Base-by-base conservation (phyloP, 805 yeast genomes). In the Yarrowia sp. region DNA sequence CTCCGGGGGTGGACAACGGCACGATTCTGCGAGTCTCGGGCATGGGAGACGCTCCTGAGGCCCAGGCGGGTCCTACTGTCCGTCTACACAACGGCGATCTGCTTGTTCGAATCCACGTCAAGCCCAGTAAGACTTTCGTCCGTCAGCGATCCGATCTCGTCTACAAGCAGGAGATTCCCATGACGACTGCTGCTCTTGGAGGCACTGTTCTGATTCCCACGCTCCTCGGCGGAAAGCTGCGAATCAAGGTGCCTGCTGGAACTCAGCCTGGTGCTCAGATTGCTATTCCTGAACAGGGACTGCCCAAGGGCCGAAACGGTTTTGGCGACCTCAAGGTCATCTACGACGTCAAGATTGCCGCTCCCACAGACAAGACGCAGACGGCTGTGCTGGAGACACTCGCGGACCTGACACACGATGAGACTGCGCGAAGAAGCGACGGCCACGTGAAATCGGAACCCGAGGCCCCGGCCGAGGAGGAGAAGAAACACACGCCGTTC, bases 161-260 rank as follows among this genome's bases (percentile, higher is more conserved):
- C 69, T 85, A 86, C 74, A 82, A 83, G 36, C 86, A 88, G 58
- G 86, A 87, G 53, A 87, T 95, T 66, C 90, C 95, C 59, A 90
- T 92, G 87, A 95, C 99, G 1, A 95, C 99, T 0, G 99, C 99
- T 0, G 92, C 97, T 0, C 82, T 95, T 55, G 99, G 99, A 70
- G 99, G 99, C 46, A 87, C 86, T 55, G 84, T 95, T 26, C 86
- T 89, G 61, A 86, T 95, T n/a, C 98, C 98, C 42, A 94, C 99
- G 0, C 85, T 95, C 36, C 91, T 87, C 71, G 98, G 96, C 5
- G 85, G 85, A 49, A 84, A 84, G 43, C 81, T 96, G 65, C 89
- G 92, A 77, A 79, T 95, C 69, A 91, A 87, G 78, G 88, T 95
- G 12, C 88, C 96, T 65, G 80, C 90, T 0, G 98, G 97, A 1